Evolutionary conservation across 2,329 filamentous ascomycete genomes (phyloP).

Genomic region (Daldinia eschscholtzii): DNA sequence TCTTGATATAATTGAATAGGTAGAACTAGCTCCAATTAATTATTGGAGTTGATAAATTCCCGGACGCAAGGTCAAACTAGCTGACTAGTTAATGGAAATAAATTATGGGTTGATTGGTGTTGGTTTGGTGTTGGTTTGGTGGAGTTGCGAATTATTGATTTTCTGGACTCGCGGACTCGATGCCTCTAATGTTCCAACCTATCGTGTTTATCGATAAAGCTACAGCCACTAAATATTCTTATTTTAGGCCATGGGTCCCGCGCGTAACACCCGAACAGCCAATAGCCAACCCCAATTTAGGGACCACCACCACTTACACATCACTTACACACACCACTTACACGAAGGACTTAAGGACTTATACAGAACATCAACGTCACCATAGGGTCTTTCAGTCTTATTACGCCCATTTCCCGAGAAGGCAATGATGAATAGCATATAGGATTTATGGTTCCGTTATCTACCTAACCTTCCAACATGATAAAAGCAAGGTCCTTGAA

Average conservation of each 20-base stretch:
- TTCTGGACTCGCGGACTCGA: conserved; percentile 14
- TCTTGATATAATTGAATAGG: background rate
- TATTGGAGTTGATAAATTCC: background rate
- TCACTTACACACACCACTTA: background rate
- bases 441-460: background rate
- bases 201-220: conserved; percentile 10
- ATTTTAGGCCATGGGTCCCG: background rate
- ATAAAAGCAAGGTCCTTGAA: background rate
- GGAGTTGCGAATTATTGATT: conserved; percentile 15
- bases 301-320: background rate
- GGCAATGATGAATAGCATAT: background rate
- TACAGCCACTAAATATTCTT: background rate
- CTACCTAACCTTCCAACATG: background rate
- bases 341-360: background rate
- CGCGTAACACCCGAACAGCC: background rate
- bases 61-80: background rate
- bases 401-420: conserved; percentile 2
- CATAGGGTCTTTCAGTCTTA: too few species aligned
- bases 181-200: background rate
- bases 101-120: too few species aligned
- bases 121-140: too few species aligned
- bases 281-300: background rate
- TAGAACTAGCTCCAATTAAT: background rate
- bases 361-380: background rate
- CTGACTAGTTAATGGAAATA: background rate